Evolutionary conservation across 768 basidiomycete species (phyloP), one percentile per base, ranked within the genome.

Genomic region (Boletus reticulatus): DNA sequence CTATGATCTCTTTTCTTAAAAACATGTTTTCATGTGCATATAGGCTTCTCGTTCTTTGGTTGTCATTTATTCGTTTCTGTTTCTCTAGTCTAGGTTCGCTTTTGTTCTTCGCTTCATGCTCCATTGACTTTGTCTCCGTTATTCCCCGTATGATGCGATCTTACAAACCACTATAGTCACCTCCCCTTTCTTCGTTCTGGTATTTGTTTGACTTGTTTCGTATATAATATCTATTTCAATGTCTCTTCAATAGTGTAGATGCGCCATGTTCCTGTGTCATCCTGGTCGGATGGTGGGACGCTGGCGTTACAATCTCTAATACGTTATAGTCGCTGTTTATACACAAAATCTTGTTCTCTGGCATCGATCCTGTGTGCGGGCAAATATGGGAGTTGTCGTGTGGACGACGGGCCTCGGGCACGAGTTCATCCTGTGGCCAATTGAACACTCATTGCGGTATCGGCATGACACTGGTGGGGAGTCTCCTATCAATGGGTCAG

Each of bases 311-410:
- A 55, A 51, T 68, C 57, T 64, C 66, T 72, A 72, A 72, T 70
- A 70, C 63, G 22, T 72, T 69, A 72, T 72, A 69, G 60, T 69
- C 63, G 37, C 72, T 58, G 63, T 70, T 69, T 69, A 72, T 72
- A 68, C 59, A 12, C 17, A 11, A 16, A n/a, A 36, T 29, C 24
- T 52, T 36, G 27, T 46, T 46, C n/a, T 46, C n/a, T 31, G 24
- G 34, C 34, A 13, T 34, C 34, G 13, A 11, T 34, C 34, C 13
- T 34, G 12, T 34, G 34, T 14, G 34, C 34, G 14, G 4, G 34
- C 12, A 36, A 36, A n/a, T n/a, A n/a, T n/a, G n/a, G n/a, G 8
- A 9, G 27, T 29, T 29, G 27, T 29, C 27, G 27, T 29, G 34
- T 14, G 34, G 34, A 14, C 34, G 0, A 14, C 13, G 34, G 34